A percentile compares a stretch with the other conserved stretches of the same genome.
Evolutionary conservation across 1,139 yeast genomes (phyloP).

Genomic region (Tardiomyces digboiensis): DNA sequence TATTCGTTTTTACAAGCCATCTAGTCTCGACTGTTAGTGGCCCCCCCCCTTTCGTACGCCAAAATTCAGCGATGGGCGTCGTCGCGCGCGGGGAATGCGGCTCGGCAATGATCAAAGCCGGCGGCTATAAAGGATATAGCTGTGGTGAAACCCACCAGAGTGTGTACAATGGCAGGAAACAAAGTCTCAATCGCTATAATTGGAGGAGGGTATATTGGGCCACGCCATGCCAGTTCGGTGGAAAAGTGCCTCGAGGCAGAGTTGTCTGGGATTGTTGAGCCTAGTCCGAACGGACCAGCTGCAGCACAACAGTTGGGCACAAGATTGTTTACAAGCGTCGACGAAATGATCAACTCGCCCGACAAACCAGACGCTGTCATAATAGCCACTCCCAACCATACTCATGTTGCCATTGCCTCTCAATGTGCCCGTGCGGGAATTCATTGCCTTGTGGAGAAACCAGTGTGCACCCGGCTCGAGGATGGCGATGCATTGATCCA

Average conservation of each 20-base stretch:
- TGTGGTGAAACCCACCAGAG: background rate
- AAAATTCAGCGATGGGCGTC: too few relatives aligned
- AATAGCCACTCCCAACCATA: background rate
- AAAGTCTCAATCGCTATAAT: background rate
- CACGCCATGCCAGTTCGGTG: background rate
- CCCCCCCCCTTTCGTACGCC: too few relatives aligned
- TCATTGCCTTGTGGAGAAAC: background rate
- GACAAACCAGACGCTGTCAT: background rate
- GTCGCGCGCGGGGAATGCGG: too few relatives aligned
- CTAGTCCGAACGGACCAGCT: background rate
- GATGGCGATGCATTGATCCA: background rate
- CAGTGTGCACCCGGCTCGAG: background rate
- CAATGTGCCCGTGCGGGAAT: background rate
- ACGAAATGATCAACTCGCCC: background rate
- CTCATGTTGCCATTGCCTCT: background rate
- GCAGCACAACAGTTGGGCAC: background rate
- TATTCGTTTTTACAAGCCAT: too few relatives aligned
- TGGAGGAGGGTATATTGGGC: background rate
- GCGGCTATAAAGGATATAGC: too few relatives aligned
- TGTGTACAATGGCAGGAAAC: background rate
- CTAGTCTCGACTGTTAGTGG: too few relatives aligned
- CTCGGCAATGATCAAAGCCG: too few relatives aligned
- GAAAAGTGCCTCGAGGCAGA: background rate
- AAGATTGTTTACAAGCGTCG: background rate
- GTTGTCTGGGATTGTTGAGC: background rate